Percentiles rank a stretch among this genome's conserved stretches.
Conservation (phyloP, 176 grass and related monocot species). For the Bromus sterilis region DNA sequence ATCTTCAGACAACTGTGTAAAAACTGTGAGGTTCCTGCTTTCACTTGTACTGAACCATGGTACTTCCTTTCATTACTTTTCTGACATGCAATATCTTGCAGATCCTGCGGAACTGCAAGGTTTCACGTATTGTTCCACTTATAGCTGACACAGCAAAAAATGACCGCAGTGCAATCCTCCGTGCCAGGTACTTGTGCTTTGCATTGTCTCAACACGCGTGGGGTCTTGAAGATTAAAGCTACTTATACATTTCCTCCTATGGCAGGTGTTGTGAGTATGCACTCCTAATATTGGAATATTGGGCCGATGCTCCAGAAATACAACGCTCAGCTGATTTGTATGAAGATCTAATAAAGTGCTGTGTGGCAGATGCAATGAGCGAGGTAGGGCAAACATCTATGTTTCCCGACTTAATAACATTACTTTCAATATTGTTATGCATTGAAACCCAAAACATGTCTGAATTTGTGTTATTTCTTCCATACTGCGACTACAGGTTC, state of each 20-base stretch:
- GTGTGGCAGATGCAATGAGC: slow-evolving; percentile 85
- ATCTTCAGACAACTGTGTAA: slow-evolving; percentile 84
- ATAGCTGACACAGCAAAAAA: slow-evolving; percentile 65
- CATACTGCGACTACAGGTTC: slow-evolving; percentile 46
- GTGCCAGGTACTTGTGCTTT: slow-evolving; percentile 64
- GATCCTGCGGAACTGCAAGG: slow-evolving; percentile 88
- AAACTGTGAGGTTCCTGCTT: slow-evolving; percentile 64
- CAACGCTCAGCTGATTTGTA: slow-evolving; percentile 77
- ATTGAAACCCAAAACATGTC: not conserved
- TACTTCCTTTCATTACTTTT: slow-evolving; percentile 11
- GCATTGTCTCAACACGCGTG: not conserved
- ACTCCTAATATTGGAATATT: slow-evolving; percentile 79
- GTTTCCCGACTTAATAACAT: not conserved
- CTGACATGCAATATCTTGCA: slow-evolving; percentile 33
- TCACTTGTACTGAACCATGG: not conserved
- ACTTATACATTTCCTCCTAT: slow-evolving; percentile 27
- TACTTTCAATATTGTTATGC: not conserved
- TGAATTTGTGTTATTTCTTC: slow-evolving; percentile 8
- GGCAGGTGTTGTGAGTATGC: slow-evolving; percentile 89
- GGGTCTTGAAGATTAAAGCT: slow-evolving; percentile 9
- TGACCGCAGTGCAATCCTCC: slow-evolving; percentile 55
- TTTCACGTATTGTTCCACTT: slow-evolving; percentile 53
- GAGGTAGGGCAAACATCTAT: slow-evolving; percentile 48
- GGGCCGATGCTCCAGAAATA: slow-evolving; percentile 94
- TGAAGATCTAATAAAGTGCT: slow-evolving; percentile 82